A percentile compares a stretch with the other conserved stretches of the same genome.
Conservation (phyloP, 106 monocot genomes). For the Acorus calamus region DNA sequence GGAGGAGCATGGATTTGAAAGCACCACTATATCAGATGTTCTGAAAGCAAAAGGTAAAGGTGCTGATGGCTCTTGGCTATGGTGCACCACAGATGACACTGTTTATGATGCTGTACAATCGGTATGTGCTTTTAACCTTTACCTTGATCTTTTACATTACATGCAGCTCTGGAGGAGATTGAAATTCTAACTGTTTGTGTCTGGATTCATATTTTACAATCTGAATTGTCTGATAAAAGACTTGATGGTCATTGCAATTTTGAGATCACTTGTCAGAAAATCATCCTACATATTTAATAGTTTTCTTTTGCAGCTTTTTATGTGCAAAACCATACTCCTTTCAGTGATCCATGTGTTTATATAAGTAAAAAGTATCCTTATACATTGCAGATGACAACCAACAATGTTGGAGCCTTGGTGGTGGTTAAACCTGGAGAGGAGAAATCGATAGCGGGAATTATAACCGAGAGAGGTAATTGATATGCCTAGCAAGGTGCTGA, state of each 20-base stretch:
- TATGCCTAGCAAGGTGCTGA: no score
- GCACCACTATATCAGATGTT: conserved; percentile 56
- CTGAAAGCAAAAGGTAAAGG: conserved; percentile 58
- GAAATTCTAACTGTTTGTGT: background rate
- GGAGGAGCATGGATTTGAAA: conserved; percentile 71
- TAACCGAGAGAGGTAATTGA: conserved; percentile 84
- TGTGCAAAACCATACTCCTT: no score
- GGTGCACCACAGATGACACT: conserved; percentile 63
- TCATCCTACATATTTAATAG: no score
- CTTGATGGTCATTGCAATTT: no score
- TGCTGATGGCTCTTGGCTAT: conserved; percentile 77
- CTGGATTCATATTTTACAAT: background rate
- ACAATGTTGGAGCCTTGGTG: conserved; percentile 95
- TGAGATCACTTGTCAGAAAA: no score
- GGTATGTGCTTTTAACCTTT: conserved; percentile 18
- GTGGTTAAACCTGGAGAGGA: conserved; percentile 71
- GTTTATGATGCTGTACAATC: conserved; percentile 78
- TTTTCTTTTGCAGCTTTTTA: no score
- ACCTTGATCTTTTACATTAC: no score
- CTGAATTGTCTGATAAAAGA: background rate
- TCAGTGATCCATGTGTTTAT: no score
- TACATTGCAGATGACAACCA: conserved; percentile 76
- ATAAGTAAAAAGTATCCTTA: no score
- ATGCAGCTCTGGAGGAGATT: no score
- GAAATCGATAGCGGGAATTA: conserved; percentile 78